A percentile compares a stretch with the other conserved stretches of the same genome.
phyloP scores from a whole-genome alignment of 768 basidiomycete genomes.

The Ramaria rubella region DNA sequence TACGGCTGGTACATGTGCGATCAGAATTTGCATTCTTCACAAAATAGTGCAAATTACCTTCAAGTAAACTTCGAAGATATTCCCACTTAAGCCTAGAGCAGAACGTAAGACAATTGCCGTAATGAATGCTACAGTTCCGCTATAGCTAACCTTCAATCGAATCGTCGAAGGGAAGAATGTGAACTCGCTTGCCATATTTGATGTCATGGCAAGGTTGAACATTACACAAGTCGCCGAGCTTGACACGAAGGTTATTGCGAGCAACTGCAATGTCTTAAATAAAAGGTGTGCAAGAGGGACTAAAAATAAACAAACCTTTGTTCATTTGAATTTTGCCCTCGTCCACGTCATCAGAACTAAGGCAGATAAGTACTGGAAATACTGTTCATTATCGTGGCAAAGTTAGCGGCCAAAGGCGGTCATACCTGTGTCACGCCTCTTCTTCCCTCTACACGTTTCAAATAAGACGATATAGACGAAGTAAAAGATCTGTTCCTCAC shows the following conservation, averaged over 20 bases:
- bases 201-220: slow-evolving; percentile 96
- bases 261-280: slow-evolving; percentile 51
- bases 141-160: slow-evolving; percentile 73
- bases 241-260: slow-evolving; percentile 97
- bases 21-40: neutral
- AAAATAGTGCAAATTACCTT: slow-evolving; percentile 26
- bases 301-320: slow-evolving; percentile 58
- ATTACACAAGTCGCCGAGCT: slow-evolving; percentile 92
- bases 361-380: slow-evolving; percentile 78
- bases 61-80: slow-evolving; percentile 97
- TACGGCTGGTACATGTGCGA: slow-evolving; percentile 56
- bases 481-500: slow-evolving; percentile 35
- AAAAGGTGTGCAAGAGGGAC: neutral
- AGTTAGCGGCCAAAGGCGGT: neutral
- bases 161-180: slow-evolving; percentile 96
- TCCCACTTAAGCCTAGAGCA: slow-evolving; percentile 66
- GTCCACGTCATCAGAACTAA: slow-evolving; percentile 93
- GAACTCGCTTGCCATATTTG: slow-evolving; percentile 98
- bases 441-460: slow-evolving; percentile 68
- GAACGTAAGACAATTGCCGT: neutral
- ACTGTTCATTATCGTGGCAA: neutral
- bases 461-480: neutral
- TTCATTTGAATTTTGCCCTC: slow-evolving; percentile 98
- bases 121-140: neutral
- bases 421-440: slow-evolving; percentile 77